phyloP scores from a whole-genome alignment of 345 rosid genomes.

The Brassica carinata region DNA sequence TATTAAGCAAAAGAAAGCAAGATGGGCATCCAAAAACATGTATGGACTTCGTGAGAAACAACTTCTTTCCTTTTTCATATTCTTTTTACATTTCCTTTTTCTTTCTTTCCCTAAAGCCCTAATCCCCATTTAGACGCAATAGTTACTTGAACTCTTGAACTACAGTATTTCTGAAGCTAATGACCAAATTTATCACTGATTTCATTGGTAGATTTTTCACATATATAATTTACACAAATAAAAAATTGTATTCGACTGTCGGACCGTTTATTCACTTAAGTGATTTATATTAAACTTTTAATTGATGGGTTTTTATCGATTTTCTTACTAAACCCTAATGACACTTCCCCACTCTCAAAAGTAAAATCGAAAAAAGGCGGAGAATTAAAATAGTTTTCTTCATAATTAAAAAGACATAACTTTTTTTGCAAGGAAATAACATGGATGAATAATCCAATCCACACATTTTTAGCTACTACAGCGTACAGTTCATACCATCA shows the following conservation, averaged over 20 bases:
- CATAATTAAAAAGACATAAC: background rate
- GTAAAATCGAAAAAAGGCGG: background rate
- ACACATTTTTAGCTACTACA: background rate
- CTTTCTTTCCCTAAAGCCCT: background rate
- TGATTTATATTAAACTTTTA: background rate
- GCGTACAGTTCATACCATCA: background rate
- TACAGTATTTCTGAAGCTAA: no score
- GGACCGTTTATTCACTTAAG: background rate
- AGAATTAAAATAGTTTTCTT: background rate
- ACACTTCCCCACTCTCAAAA: no score
- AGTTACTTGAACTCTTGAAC: background rate
- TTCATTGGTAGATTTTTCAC: no score
- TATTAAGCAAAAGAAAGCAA: constrained; percentile 37
- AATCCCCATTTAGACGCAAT: constrained; percentile 20
- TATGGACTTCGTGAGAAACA: constrained; percentile 37
- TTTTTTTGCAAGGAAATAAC: background rate
- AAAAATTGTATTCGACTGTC: background rate
- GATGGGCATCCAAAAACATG: constrained; percentile 19
- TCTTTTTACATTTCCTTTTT: constrained; percentile 4
- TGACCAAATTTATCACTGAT: background rate
- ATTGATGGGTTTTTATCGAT: background rate
- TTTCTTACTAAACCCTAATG: background rate
- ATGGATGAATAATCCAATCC: background rate
- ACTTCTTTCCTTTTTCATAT: constrained; percentile 3
- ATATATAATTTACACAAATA: no score